Percentiles rank a stretch among this genome's conserved stretches.
These are phyloP conservation scores for Naumovozyma baii DNA, from an alignment of 805 yeast genomes.

Conservation along the genomic window DNA sequence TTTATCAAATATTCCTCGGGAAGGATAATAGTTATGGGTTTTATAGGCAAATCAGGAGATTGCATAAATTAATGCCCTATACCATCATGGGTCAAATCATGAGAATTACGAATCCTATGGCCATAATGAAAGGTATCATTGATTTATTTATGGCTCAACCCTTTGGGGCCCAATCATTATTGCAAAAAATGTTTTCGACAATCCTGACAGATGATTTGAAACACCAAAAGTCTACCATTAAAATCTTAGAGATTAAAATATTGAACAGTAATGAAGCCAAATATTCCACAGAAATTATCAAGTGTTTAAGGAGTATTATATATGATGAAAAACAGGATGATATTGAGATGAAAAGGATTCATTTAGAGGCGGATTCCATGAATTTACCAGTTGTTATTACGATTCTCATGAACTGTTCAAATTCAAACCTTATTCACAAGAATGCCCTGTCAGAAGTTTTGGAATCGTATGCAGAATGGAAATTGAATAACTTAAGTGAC, in stretches of 20 bases:
- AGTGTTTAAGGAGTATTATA: constrained; percentile 27
- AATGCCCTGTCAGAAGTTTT: constrained; percentile 22
- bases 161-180: constrained; percentile 52
- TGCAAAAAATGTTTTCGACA: constrained; percentile 67
- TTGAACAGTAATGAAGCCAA: constrained; percentile 7
- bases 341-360: constrained; percentile 24
- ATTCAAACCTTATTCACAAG: constrained; percentile 11
- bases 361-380: constrained; percentile 25
- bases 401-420: constrained; percentile 19
- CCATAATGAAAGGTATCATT: constrained; percentile 66
- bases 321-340: constrained; percentile 27
- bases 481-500: constrained; percentile 7
- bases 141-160: constrained; percentile 80
- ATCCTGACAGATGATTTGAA: constrained; percentile 66
- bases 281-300: constrained; percentile 19
- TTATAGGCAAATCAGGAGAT: constrained; percentile 55
- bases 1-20: constrained; percentile 72
- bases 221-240: constrained; percentile 46
- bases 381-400: constrained; percentile 21
- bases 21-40: constrained; percentile 73
- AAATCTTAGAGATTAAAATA: constrained; percentile 36
- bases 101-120: constrained; percentile 78
- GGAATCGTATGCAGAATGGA: constrained; percentile 25
- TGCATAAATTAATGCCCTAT: constrained; percentile 78
- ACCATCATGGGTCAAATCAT: constrained; percentile 64